phyloP scores from a whole-genome alignment of 75 land plant genomes.

The Selaginella tamariscina region DNA sequence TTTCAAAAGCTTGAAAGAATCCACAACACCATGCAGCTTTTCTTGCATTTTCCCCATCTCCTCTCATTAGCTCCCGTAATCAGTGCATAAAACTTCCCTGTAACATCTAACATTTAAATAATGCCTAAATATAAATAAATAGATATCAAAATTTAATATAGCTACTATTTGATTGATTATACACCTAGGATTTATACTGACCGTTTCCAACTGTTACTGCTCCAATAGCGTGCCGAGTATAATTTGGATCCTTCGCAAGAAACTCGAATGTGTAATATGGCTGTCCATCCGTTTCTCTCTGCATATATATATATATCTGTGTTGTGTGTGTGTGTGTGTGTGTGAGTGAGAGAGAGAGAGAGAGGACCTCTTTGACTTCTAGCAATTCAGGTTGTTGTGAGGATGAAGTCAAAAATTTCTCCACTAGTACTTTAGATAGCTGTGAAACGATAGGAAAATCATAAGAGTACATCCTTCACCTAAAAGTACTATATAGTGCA shows the following conservation, averaged over 20 bases:
- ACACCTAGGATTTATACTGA: constrained; percentile 16
- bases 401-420: constrained; percentile 75
- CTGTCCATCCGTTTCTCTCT: constrained; percentile 71
- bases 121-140: neutral
- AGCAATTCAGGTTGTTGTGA: constrained; percentile 65
- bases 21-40: constrained; percentile 49
- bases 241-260: constrained; percentile 76
- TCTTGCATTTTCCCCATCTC: constrained; percentile 96
- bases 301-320: no score
- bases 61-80: constrained; percentile 95
- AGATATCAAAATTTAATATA: neutral
- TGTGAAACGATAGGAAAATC: constrained; percentile 15
- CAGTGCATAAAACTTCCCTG: constrained; percentile 90
- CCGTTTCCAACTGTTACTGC: constrained; percentile 68
- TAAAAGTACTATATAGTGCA: neutral
- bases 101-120: neutral
- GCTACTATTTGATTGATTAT: neutral
- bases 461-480: neutral
- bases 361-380: constrained; percentile 62
- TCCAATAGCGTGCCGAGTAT: constrained; percentile 79
- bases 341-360: neutral
- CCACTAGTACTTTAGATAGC: constrained; percentile 80
- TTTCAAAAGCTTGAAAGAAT: constrained; percentile 54
- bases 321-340: neutral
- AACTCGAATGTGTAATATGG: constrained; percentile 91